Conservation (phyloP, 2,329 filamentous ascomycete genomes). For the Lecanosticta acicola region DNA sequence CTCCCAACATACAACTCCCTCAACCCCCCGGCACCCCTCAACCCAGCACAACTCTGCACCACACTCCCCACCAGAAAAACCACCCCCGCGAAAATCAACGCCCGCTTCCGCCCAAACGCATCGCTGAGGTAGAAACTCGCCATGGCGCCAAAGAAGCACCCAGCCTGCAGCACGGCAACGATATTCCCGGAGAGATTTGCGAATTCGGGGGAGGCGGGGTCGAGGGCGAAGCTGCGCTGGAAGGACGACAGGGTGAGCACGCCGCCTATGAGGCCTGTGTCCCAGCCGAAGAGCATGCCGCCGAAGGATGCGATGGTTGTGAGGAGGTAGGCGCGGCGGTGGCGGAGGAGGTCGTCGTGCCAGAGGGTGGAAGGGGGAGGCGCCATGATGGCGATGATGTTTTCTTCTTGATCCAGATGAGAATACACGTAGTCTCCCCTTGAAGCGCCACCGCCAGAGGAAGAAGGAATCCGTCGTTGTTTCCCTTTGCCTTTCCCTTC, state of each 20-base stretch:
- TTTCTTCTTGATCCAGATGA: background rate
- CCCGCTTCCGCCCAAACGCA: slow-evolving; percentile 38
- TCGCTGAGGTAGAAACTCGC: slow-evolving; percentile 40
- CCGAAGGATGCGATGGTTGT: slow-evolving; percentile 41
- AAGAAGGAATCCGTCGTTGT: background rate
- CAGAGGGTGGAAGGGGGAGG: slow-evolving; percentile 24
- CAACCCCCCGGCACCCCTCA: slow-evolving; percentile 25
- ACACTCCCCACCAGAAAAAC: slow-evolving; percentile 41
- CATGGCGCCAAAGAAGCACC: slow-evolving; percentile 43
- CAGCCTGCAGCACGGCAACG: slow-evolving; percentile 41
- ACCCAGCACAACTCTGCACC: slow-evolving; percentile 37
- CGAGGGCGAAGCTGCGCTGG: slow-evolving; percentile 38
- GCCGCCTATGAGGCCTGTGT: slow-evolving; percentile 32
- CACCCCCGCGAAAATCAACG: slow-evolving; percentile 39
- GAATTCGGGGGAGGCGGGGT: slow-evolving; percentile 31
- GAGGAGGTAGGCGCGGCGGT: slow-evolving; percentile 38
- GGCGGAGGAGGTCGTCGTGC: slow-evolving; percentile 38
- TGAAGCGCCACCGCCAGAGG: too few relatives aligned
- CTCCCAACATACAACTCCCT: slow-evolving; percentile 40
- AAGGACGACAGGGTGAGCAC: slow-evolving; percentile 42
- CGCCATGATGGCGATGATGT: too few relatives aligned
- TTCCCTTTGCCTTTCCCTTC: slow-evolving; percentile 6
- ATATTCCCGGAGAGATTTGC: slow-evolving; percentile 41
- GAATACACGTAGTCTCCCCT: too few relatives aligned
- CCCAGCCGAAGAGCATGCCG: slow-evolving; percentile 32